Evolutionary conservation across 208 protist species (phyloP).

Genomic region (Crithidia fasciculata): DNA sequence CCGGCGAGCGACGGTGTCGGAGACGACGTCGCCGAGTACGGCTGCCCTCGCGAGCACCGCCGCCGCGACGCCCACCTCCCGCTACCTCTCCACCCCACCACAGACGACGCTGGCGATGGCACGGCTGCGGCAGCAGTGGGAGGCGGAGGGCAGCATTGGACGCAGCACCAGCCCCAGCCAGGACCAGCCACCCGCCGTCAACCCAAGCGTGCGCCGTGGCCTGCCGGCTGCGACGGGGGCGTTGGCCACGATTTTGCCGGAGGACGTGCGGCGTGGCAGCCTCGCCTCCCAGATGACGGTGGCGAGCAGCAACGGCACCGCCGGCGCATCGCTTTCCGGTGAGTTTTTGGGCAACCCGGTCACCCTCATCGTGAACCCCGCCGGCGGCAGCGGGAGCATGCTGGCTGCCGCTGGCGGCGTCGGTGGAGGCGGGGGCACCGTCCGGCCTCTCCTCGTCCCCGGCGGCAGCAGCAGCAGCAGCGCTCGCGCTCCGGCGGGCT

Average conservation of each 20-base stretch:
- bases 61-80: neutral
- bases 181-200: neutral
- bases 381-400: neutral
- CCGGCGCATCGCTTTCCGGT: neutral
- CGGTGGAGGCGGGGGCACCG: neutral
- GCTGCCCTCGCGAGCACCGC: neutral
- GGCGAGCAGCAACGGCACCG: neutral
- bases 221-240: neutral
- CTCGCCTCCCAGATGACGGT: neutral
- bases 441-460: neutral
- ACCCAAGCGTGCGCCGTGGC: neutral
- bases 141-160: neutral
- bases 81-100: neutral
- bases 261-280: neutral
- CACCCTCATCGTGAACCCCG: constrained; percentile 5
- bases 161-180: neutral
- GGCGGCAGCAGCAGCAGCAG: neutral
- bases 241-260: neutral
- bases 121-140: neutral
- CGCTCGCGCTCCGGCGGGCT: too few relatives aligned
- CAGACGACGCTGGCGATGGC: neutral
- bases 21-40: neutral
- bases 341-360: neutral
- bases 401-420: neutral
- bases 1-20: neutral